Percentiles rank a stretch among this genome's conserved stretches.
Conservation (phyloP, 169 alveolate genomes). For the Plasmodium vivax region DNA sequence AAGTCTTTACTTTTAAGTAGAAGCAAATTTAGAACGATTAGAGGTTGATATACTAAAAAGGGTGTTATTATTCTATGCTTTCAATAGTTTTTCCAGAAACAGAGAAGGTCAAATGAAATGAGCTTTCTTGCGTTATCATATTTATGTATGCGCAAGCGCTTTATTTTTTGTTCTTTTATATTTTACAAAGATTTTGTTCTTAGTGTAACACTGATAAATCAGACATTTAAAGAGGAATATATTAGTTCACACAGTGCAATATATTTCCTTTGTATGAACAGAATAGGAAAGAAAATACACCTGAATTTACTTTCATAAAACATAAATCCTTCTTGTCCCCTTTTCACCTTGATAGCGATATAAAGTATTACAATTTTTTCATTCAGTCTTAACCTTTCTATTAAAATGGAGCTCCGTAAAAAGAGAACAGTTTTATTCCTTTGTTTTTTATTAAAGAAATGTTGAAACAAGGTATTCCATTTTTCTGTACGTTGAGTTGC, state of each 20-base stretch:
- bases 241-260: not conserved
- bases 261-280: not conserved
- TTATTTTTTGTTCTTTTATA: not conserved
- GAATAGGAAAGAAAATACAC: not conserved
- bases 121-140: not conserved
- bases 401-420: not conserved
- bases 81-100: not conserved
- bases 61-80: not conserved
- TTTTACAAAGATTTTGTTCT: not conserved
- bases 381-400: not conserved
- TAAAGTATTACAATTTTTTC: not conserved
- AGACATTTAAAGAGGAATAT: not conserved
- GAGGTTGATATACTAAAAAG: not conserved
- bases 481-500: not conserved
- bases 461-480: not conserved
- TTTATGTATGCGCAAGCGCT: not conserved
- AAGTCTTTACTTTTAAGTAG: not conserved
- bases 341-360: not conserved
- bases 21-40: not conserved
- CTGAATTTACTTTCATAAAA: not conserved
- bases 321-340: not conserved
- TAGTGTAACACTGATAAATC: not conserved
- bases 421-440: not conserved
- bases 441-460: not conserved
- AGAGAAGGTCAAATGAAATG: not conserved